phyloP scores from a whole-genome alignment of 2,329 filamentous ascomycete genomes.

The Metarhizium humberi region DNA sequence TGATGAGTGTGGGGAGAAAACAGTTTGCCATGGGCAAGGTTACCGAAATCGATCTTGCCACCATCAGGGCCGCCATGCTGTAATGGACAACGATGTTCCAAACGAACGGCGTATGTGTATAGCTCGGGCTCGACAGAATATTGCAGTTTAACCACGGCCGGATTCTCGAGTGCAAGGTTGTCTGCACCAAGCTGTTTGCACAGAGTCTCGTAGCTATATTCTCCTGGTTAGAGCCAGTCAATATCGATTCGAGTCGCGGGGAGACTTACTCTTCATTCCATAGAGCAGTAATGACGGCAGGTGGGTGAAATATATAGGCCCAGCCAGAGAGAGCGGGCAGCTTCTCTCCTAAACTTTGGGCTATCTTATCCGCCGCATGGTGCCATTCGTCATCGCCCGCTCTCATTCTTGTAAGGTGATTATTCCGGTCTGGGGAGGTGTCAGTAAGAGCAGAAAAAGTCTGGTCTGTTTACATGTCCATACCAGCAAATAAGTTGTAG shows the following conservation, averaged over 20 bases:
- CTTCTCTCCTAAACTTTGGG: not conserved
- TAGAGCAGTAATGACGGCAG: not conserved
- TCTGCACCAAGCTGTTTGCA: not conserved
- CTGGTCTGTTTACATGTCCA: not conserved
- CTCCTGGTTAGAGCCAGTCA: not conserved
- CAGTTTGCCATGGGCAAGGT: not conserved
- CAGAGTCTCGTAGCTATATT: not conserved
- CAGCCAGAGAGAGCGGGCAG: not conserved
- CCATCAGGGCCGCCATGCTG: not conserved
- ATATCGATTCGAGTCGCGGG: not conserved
- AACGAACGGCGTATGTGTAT: not conserved
- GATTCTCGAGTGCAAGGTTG: not conserved
- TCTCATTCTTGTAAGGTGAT: not conserved
- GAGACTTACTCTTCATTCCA: not conserved
- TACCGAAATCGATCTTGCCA: too few species aligned
- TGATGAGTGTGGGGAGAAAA: not conserved
- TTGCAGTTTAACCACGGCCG: not conserved
- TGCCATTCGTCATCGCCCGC: not conserved
- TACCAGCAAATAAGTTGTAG: not conserved
- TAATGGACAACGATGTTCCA: not conserved
- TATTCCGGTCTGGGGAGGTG: not conserved
- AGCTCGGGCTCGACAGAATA: not conserved
- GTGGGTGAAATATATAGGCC: not conserved
- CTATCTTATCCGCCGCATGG: not conserved
- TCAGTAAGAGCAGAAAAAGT: not conserved